These are phyloP conservation scores for Bromus sterilis DNA, from an alignment of 176 grass and related monocot genomes.

Conservation along the genomic window DNA sequence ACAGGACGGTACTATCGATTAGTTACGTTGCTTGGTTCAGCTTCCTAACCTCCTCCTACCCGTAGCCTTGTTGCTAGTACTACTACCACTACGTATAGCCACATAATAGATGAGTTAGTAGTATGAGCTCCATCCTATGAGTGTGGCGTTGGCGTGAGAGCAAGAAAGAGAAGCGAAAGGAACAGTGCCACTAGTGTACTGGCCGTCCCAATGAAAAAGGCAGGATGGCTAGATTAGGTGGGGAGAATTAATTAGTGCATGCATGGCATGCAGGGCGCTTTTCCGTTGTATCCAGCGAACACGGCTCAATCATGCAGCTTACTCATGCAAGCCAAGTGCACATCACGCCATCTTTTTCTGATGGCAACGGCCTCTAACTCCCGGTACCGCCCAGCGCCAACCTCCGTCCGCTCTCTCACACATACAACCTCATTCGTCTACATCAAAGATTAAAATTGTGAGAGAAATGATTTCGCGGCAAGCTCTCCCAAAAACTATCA, in stretches of 20 bases:
- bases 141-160: constrained; percentile 16
- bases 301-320: constrained; percentile 43
- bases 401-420: too few relatives aligned
- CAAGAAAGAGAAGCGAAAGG: not conserved
- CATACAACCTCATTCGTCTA: too few relatives aligned
- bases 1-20: not conserved
- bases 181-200: not conserved
- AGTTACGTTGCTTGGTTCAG: not conserved
- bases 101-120: not conserved
- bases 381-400: not conserved
- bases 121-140: not conserved
- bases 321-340: constrained; percentile 45
- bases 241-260: constrained; percentile 42
- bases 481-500: too few relatives aligned
- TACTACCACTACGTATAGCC: not conserved
- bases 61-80: not conserved
- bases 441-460: too few relatives aligned
- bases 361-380: constrained; percentile 14
- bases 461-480: too few relatives aligned
- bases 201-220: constrained; percentile 6
- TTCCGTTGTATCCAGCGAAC: constrained; percentile 8
- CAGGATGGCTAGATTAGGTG: constrained; percentile 19
- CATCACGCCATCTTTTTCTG: constrained; percentile 42
- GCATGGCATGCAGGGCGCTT: constrained; percentile 25
- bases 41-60: not conserved